A percentile compares a stretch with the other conserved stretches of the same genome.
phyloP scores from a whole-genome alignment of 2,329 filamentous ascomycete species.

The Colletotrichum gigasporum region DNA sequence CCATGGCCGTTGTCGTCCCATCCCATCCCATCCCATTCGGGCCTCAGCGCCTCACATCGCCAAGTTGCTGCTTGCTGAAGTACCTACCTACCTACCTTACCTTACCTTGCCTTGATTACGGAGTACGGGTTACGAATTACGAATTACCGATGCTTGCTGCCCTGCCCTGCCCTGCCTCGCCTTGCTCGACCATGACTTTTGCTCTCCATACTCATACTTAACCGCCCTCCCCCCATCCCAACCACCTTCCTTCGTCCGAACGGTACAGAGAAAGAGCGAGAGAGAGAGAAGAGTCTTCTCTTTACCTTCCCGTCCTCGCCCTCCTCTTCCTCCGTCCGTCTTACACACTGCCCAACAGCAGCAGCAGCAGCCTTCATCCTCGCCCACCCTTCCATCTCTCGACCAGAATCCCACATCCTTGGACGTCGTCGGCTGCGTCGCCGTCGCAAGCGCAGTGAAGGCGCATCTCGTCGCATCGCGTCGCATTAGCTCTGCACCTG shows the following conservation, averaged over 20 bases:
- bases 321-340: neutral
- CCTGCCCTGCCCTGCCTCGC: neutral
- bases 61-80: no score
- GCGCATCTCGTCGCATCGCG: neutral
- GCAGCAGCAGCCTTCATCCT: neutral
- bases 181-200: neutral
- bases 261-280: neutral
- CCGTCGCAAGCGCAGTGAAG: conserved; percentile 5
- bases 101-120: neutral
- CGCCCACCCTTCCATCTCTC: neutral
- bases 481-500: neutral
- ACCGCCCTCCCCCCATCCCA: conserved; percentile 18
- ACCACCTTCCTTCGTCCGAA: conserved; percentile 22
- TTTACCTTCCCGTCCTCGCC: neutral
- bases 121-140: no score
- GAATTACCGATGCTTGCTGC: neutral
- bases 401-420: neutral
- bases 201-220: conserved; percentile 16
- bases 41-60: no score
- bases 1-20: conserved; percentile 1
- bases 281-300: neutral
- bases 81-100: neutral
- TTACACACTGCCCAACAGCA: conserved; percentile 4
- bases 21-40: neutral
- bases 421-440: neutral